Conservation (phyloP, 2,329 filamentous ascomycete species). For the Fusarium verrucosum region DNA sequence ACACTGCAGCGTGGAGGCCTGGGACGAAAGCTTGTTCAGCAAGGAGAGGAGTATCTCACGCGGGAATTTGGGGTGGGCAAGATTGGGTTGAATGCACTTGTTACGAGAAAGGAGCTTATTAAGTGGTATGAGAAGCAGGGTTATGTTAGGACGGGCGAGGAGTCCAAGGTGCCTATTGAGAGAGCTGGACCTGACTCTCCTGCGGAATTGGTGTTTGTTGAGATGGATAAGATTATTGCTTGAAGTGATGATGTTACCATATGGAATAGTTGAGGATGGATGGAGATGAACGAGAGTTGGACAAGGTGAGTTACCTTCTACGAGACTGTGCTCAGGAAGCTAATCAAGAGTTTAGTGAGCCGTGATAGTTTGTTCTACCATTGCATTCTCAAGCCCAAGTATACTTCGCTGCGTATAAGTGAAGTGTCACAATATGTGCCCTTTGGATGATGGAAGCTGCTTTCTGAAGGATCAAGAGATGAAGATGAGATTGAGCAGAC, state of each 20-base stretch:
- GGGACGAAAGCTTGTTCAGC: conserved; percentile 46
- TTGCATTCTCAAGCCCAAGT: too few species aligned
- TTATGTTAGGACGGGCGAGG: conserved; percentile 48
- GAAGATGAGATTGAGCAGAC: too few species aligned
- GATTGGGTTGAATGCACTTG: conserved; percentile 49
- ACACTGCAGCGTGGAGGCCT: conserved; percentile 46
- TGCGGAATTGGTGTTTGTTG: conserved; percentile 49
- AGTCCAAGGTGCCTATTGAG: conserved; percentile 46
- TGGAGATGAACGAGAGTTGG: neutral
- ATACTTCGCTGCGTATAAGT: too few species aligned
- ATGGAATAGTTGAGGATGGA: neutral
- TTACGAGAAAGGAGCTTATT: conserved; percentile 47
- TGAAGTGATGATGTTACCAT: neutral
- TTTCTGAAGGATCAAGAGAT: too few species aligned
- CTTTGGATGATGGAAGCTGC: too few species aligned
- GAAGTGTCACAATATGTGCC: too few species aligned
- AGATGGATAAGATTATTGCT: conserved; percentile 47
- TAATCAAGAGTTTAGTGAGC: neutral
- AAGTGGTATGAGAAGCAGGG: conserved; percentile 51
- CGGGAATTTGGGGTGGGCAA: conserved; percentile 42
- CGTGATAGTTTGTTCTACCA: too few species aligned
- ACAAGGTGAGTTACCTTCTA: neutral
- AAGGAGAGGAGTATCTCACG: conserved; percentile 47
- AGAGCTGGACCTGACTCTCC: conserved; percentile 28
- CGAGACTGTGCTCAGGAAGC: neutral